Conservation (phyloP, 208 protist genomes). For the Trypanosoma boissoni region DNA sequence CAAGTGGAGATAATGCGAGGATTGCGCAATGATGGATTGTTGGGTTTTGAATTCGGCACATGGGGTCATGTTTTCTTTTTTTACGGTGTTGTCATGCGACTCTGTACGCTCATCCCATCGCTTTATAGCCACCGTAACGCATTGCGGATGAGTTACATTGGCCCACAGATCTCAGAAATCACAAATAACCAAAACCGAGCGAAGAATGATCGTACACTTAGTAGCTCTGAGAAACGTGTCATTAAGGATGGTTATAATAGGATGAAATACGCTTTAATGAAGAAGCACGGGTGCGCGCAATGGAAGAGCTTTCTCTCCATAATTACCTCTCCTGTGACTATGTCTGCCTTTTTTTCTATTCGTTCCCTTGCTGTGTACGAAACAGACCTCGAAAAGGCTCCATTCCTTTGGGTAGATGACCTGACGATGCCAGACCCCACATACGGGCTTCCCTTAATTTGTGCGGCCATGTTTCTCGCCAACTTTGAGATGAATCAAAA, state of each 20-base stretch:
- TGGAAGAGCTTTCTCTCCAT: conserved; percentile 79
- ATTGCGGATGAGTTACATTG: conserved; percentile 73
- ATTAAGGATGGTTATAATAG: conserved; percentile 84
- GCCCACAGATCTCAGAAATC: conserved; percentile 73
- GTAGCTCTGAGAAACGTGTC: conserved; percentile 77
- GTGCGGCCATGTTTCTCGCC: conserved; percentile 77
- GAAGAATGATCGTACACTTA: conserved; percentile 80
- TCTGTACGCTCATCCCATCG: conserved; percentile 71
- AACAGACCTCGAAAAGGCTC: conserved; percentile 75
- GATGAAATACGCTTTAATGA: conserved; percentile 84
- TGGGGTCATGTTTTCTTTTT: conserved; percentile 86
- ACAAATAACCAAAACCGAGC: conserved; percentile 71
- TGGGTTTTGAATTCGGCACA: conserved; percentile 66
- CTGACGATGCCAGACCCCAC: conserved; percentile 88
- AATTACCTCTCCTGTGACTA: conserved; percentile 70
- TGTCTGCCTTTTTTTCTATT: conserved; percentile 85
- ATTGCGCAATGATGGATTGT: conserved; percentile 63
- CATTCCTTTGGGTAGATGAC: conserved; percentile 83
- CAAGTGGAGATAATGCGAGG: conserved; percentile 81
- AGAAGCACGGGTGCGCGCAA: conserved; percentile 78
- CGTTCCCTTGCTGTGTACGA: conserved; percentile 81
- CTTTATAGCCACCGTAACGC: conserved; percentile 84
- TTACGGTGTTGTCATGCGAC: conserved; percentile 71
- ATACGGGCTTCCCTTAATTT: conserved; percentile 72
- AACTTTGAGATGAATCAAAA: conserved; percentile 90